Percentiles rank a stretch among this genome's conserved stretches.
These are phyloP conservation scores for Boletus sp. DNA, from an alignment of 768 basidiomycete species.

Conservation along the genomic window DNA sequence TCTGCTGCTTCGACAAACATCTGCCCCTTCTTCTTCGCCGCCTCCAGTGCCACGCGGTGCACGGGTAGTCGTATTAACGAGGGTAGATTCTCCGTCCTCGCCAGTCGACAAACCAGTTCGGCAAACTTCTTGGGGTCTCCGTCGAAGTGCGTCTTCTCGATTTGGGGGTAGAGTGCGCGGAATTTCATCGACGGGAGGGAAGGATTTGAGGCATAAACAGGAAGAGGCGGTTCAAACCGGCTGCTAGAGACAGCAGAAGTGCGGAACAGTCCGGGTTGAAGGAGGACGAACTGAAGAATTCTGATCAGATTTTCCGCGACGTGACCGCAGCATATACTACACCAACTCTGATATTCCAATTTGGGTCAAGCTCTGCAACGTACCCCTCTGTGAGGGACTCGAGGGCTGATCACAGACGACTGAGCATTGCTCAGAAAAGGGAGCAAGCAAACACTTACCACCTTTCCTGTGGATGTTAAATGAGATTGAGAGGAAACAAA, in stretches of 20 bases:
- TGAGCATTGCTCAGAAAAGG: not conserved
- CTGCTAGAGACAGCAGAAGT: slow-evolving; percentile 14
- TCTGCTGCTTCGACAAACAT: slow-evolving; percentile 22
- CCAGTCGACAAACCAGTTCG: slow-evolving; percentile 16
- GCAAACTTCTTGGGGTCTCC: slow-evolving; percentile 28
- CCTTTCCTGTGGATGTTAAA: slow-evolving; percentile 13
- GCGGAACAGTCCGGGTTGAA: slow-evolving; percentile 27
- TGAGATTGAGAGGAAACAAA: not conserved
- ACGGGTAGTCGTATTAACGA: slow-evolving; percentile 22
- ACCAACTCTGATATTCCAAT: slow-evolving; percentile 37
- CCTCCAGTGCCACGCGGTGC: slow-evolving; percentile 22
- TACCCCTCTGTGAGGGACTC: slow-evolving; percentile 33
- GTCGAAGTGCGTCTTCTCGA: slow-evolving; percentile 20
- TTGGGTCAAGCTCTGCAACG: slow-evolving; percentile 33
- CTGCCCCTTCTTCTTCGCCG: slow-evolving; percentile 21
- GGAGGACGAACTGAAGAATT: slow-evolving; percentile 16
- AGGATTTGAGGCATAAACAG: slow-evolving; percentile 24
- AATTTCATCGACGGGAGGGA: slow-evolving; percentile 26
- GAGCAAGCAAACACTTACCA: slow-evolving; percentile 6
- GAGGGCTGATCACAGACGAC: slow-evolving; percentile 23
- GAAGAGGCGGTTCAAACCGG: slow-evolving; percentile 10
- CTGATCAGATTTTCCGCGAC: not conserved
- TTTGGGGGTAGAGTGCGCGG: slow-evolving; percentile 16
- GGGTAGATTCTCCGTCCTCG: slow-evolving; percentile 15
- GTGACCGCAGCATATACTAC: not conserved